A percentile compares a stretch with the other conserved stretches of the same genome.
These are phyloP conservation scores for Xylaria sp. DNA, from an alignment of 2,329 filamentous ascomycete species.

Conservation along the genomic window DNA sequence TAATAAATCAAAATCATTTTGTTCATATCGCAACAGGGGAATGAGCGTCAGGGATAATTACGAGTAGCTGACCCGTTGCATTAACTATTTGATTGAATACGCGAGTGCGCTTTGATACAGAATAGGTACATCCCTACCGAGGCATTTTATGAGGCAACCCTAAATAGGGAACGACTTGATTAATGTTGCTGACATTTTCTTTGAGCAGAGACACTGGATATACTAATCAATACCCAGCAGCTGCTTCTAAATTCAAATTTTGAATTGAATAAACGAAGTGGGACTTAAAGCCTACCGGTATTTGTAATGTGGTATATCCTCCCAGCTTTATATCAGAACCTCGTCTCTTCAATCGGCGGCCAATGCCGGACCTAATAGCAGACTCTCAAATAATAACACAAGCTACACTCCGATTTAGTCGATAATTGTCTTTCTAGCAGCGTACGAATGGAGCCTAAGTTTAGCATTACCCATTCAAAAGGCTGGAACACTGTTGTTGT, in stretches of 20 bases:
- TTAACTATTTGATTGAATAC: slow-evolving; percentile 7
- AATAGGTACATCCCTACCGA: background rate
- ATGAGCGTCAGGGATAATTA: background rate
- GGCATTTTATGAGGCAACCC: background rate
- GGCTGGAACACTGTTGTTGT: background rate
- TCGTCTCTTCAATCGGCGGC: background rate
- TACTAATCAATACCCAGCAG: background rate
- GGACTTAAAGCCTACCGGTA: too few species aligned
- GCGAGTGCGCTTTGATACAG: background rate
- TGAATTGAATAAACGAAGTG: background rate
- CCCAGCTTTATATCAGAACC: background rate
- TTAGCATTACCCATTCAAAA: background rate
- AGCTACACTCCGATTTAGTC: background rate
- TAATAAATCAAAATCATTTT: background rate
- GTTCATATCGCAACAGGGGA: background rate
- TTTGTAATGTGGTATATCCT: background rate
- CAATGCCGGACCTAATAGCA: background rate
- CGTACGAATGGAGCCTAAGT: too few species aligned
- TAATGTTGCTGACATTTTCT: too few species aligned
- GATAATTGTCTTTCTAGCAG: background rate
- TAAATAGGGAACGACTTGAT: too few species aligned
- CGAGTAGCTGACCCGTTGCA: background rate
- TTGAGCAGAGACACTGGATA: too few species aligned
- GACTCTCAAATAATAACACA: background rate
- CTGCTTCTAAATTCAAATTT: background rate